Evolutionary conservation across 345 rosid species (phyloP).

Genomic region (Brassica napus): Da-Ae NC_063442.1:30216501-30217000

Average conservation of each 20-base stretch:
- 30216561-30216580: slow-evolving; percentile 33
- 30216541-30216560: neutral
- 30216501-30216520: neutral
- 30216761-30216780: slow-evolving; percentile 51
- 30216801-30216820: slow-evolving; percentile 33
- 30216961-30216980: slow-evolving; percentile 38
- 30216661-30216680: slow-evolving; percentile 46
- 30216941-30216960: slow-evolving; percentile 41
- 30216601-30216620: slow-evolving; percentile 44
- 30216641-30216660: slow-evolving; percentile 43
- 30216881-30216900: slow-evolving; percentile 62
- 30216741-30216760: slow-evolving; percentile 49
- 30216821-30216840: slow-evolving; percentile 37
- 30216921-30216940: slow-evolving; percentile 63
- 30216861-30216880: slow-evolving; percentile 57
- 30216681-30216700: slow-evolving; percentile 37
- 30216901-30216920: slow-evolving; percentile 51
- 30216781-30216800: slow-evolving; percentile 42
- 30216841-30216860: slow-evolving; percentile 43
- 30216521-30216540: neutral
- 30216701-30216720: slow-evolving; percentile 30
- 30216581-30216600: slow-evolving; percentile 47
- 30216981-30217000: slow-evolving; percentile 41
- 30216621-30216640: slow-evolving; percentile 46
- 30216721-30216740: slow-evolving; percentile 42